phyloP scores from a whole-genome alignment of 169 alveolate species.

The Plasmodium billcollinsi region DNA sequence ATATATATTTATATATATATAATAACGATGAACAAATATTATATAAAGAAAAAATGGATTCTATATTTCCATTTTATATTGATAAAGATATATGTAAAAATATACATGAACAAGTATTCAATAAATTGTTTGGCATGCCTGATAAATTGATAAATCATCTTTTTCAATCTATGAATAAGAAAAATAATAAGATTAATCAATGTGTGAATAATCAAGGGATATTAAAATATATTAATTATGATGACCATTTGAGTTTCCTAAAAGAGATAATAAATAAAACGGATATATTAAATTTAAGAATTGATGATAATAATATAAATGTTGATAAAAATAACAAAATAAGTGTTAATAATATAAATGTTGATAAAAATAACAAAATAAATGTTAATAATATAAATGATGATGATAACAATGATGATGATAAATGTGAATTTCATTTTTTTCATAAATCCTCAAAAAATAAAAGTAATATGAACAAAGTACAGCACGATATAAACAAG shows the following conservation, averaged over 20 bases:
- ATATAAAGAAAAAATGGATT: conserved; percentile 28
- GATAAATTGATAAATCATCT: background rate
- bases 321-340: background rate
- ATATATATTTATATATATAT: conserved; percentile 27
- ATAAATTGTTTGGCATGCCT: conserved; percentile 8
- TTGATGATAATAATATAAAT: background rate
- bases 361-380: background rate
- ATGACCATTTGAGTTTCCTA: conserved; percentile 3
- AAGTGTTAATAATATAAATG: background rate
- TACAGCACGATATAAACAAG: no score
- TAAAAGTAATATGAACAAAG: background rate
- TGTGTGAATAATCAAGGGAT: background rate
- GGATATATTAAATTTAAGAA: background rate
- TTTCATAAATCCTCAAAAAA: background rate
- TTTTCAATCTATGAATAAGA: background rate
- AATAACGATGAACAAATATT: conserved; percentile 20
- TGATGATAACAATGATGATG: background rate
- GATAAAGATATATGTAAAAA: background rate
- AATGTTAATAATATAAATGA: background rate
- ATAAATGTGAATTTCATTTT: background rate
- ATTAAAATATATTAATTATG: conserved; percentile 15
- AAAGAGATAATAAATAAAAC: conserved; percentile 12
- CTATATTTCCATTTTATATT: conserved; percentile 35
- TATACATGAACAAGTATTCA: conserved; percentile 35
- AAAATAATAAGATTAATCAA: background rate